phyloP scores from a whole-genome alignment of 1,284 basidiomycete species.

The Apiotrichum mycotoxinovorans region DNA sequence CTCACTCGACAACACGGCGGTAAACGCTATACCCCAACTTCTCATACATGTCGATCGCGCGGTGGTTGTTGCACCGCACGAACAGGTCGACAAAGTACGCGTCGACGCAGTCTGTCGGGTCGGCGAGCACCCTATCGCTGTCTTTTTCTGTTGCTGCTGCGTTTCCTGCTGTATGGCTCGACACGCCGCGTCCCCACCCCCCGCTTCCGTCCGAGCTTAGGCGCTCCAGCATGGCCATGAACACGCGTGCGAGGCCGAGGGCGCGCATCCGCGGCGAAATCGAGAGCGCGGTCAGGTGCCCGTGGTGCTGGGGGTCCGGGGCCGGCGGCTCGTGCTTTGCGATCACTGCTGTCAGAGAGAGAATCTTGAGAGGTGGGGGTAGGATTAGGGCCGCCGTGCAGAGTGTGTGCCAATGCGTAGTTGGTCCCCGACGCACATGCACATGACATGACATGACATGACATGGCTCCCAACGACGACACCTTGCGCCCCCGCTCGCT shows the following conservation, averaged over 20 bases:
- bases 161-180: background rate
- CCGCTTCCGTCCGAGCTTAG: slow-evolving; percentile 27
- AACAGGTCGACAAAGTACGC: slow-evolving; percentile 51
- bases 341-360: slow-evolving; percentile 34
- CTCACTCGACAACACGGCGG: slow-evolving; percentile 50
- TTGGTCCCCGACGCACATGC: no score
- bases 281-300: slow-evolving; percentile 49
- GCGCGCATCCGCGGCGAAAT: slow-evolving; percentile 44
- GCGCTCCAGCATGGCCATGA: slow-evolving; percentile 46
- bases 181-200: slow-evolving; percentile 13
- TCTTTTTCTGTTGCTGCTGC: background rate
- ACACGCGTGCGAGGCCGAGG: slow-evolving; percentile 44
- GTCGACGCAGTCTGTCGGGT: slow-evolving; percentile 35
- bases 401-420: no score
- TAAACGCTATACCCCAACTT: slow-evolving; percentile 50
- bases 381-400: no score
- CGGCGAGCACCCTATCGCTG: no score
- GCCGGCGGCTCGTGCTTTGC: slow-evolving; percentile 49
- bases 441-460: no score
- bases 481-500: background rate
- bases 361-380: no score
- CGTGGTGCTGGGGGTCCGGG: slow-evolving; percentile 47
- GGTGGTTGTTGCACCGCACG: slow-evolving; percentile 48
- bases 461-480: no score
- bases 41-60: slow-evolving; percentile 51